A percentile compares a stretch with the other conserved stretches of the same genome.
Evolutionary conservation across 257 asterid genomes (phyloP).

Genomic region (Solanum bulbocastanum): DNA sequence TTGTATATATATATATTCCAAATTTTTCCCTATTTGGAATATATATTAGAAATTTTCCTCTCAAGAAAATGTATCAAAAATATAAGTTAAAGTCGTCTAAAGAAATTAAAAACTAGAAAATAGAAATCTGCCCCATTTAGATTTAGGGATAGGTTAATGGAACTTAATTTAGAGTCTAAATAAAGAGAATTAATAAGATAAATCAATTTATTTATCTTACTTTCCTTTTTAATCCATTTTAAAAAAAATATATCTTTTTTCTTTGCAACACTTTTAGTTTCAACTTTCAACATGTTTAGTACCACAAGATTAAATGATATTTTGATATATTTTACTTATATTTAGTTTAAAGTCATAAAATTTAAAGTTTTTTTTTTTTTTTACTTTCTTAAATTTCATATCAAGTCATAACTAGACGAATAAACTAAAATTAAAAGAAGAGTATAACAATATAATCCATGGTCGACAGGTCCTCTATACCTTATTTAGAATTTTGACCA

Average conservation of each 20-base stretch:
- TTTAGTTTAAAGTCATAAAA: neutral
- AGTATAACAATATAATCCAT: neutral
- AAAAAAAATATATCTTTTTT: neutral
- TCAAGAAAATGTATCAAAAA: neutral
- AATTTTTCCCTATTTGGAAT: neutral
- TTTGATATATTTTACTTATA: neutral
- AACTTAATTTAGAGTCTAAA: neutral
- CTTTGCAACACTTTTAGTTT: neutral
- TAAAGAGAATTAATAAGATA: neutral
- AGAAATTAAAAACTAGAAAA: neutral
- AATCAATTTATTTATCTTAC: neutral
- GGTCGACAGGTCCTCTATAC: neutral
- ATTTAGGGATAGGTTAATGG: neutral
- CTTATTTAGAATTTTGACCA: neutral
- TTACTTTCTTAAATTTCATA: too few relatives aligned
- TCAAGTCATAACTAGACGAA: neutral
- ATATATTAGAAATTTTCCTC: neutral
- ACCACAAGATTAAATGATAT: too few relatives aligned
- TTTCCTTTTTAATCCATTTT: rapidly evolving
- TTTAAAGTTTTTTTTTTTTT: neutral
- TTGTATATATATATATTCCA: too few relatives aligned
- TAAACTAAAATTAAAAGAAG: too few relatives aligned
- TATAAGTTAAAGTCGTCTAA: neutral
- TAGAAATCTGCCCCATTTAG: neutral
- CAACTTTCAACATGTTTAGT: neutral